Evolutionary conservation across 2,329 filamentous ascomycete genomes (phyloP).

Genomic region (Laburnicola sp.): DNA sequence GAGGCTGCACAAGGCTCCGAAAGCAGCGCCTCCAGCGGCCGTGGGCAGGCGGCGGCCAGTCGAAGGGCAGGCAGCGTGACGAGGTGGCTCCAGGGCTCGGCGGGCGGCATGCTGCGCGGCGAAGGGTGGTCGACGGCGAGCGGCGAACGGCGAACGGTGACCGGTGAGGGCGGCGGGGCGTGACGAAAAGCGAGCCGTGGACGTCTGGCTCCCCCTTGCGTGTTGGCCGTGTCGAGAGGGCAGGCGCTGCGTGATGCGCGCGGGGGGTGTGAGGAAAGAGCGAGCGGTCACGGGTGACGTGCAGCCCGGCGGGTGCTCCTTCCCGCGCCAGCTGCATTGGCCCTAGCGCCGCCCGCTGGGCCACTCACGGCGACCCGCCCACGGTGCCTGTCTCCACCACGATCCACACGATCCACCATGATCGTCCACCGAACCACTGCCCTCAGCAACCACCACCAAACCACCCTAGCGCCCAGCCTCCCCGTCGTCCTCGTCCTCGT

Average conservation of each 20-base stretch:
- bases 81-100: conserved; percentile 12
- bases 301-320: conserved; percentile 38
- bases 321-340: conserved; percentile 25
- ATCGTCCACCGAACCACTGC: not conserved
- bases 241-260: conserved; percentile 2
- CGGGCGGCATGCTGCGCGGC: conserved; percentile 25
- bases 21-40: conserved; percentile 31
- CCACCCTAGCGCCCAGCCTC: conserved; percentile 11
- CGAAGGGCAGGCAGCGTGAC: conserved; percentile 9
- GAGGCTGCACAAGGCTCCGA: conserved; percentile 42
- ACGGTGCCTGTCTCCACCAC: no score
- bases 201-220: conserved; percentile 8
- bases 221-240: conserved; percentile 5
- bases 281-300: conserved; percentile 33
- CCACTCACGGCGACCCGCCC: not conserved
- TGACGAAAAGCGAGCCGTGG: conserved; percentile 7
- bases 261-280: conserved; percentile 7
- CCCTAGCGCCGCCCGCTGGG: conserved; percentile 26
- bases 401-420: not conserved
- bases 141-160: conserved; percentile 19
- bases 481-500: no score
- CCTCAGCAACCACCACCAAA: conserved; percentile 17
- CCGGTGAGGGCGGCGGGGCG: not conserved
- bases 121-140: conserved; percentile 20
- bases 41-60: conserved; percentile 17